Conservation (phyloP, 441 rosid species). For the Adansonia rubrostipa region DNA sequence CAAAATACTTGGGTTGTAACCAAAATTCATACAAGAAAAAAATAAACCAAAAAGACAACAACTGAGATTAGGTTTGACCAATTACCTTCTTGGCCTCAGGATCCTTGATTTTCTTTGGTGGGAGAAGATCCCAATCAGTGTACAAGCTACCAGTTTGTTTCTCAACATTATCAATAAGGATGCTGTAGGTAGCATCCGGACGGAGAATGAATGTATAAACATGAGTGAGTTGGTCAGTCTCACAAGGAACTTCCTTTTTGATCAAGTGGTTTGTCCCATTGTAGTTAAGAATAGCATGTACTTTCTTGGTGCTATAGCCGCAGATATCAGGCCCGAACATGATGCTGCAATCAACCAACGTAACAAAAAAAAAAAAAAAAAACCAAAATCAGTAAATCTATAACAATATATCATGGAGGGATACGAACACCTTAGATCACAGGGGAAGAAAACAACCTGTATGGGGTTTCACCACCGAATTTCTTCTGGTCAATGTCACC, state of each 20-base stretch:
- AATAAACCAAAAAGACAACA: neutral
- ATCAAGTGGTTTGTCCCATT: constrained; percentile 79
- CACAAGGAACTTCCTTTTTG: constrained; percentile 97
- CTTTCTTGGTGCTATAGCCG: constrained; percentile 93
- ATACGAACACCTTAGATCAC: neutral
- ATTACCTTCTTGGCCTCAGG: constrained; percentile 88
- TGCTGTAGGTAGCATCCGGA: constrained; percentile 91
- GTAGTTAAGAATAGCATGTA: constrained; percentile 88
- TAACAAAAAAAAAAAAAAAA: neutral
- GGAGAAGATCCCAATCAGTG: constrained; percentile 92
- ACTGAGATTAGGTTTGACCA: neutral
- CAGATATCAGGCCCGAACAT: constrained; percentile 99
- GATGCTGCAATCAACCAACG: constrained; percentile 55
- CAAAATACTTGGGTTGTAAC: constrained; percentile 16
- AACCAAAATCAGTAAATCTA: neutral
- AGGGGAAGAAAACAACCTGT: constrained; percentile 52
- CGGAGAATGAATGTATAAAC: constrained; percentile 83
- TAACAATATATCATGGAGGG: neutral
- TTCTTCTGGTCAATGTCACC: constrained; percentile 80
- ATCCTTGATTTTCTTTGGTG: constrained; percentile 85
- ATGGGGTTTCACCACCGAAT: constrained; percentile 91
- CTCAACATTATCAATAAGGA: constrained; percentile 89
- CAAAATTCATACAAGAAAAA: neutral
- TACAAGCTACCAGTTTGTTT: constrained; percentile 89
- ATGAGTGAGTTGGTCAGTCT: constrained; percentile 95